phyloP scores from a whole-genome alignment of 1,284 basidiomycete species.

The Pterula multifida region DNA sequence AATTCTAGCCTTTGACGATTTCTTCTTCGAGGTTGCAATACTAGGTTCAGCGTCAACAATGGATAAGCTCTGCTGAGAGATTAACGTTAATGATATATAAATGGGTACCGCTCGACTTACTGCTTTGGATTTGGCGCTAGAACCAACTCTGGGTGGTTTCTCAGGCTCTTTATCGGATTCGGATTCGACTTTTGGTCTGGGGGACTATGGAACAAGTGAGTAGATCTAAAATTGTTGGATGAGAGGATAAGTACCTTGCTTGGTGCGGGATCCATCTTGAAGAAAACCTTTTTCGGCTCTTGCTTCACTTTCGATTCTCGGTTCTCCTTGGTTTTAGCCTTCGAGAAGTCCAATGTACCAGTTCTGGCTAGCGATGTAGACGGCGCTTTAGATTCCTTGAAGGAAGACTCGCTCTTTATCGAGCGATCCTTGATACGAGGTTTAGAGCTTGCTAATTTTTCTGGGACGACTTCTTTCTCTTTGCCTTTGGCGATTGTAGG shows the following conservation, averaged over 20 bases:
- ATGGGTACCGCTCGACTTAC: not conserved
- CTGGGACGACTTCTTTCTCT: constrained; percentile 10
- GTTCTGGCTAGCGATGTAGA: constrained; percentile 28
- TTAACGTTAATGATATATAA: not conserved
- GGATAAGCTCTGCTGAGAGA: constrained; percentile 9
- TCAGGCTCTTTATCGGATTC: not conserved
- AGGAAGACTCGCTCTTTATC: constrained; percentile 5
- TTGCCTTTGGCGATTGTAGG: constrained; percentile 14
- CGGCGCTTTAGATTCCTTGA: constrained; percentile 7
- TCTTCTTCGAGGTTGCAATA: constrained; percentile 12
- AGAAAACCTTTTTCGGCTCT: constrained; percentile 7
- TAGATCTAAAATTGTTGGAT: not conserved
- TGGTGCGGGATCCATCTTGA: constrained; percentile 1
- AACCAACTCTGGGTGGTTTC: not conserved
- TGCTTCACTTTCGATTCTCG: constrained; percentile 13
- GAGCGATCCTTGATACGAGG: not conserved
- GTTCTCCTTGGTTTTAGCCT: constrained; percentile 37
- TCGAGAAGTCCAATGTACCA: constrained; percentile 54
- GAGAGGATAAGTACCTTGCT: constrained; percentile 10
- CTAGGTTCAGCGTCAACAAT: constrained; percentile 12
- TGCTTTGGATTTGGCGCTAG: not conserved
- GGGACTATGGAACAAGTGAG: constrained; percentile 1
- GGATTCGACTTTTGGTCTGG: not conserved
- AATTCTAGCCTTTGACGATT: constrained; percentile 14
- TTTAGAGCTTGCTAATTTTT: constrained; percentile 8